A percentile compares a stretch with the other conserved stretches of the same genome.
Evolutionary conservation across 2,329 filamentous ascomycete genomes (phyloP).

Genomic region (Myriosclerotinia duriaeana): DNA sequence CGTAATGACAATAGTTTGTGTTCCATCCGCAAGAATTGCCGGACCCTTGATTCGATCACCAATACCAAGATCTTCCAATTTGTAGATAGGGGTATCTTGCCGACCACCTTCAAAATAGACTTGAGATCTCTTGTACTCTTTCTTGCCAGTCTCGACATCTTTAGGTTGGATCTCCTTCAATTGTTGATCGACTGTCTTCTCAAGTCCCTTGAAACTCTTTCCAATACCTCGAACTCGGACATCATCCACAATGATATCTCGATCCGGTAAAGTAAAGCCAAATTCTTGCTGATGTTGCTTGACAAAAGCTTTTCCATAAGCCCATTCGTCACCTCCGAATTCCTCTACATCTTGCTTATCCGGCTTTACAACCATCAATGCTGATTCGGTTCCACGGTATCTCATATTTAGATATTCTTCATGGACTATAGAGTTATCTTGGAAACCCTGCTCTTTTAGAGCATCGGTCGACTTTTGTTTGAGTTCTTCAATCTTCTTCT

Average conservation of each 20-base stretch:
- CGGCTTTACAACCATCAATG: conserved; percentile 84
- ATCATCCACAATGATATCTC: conserved; percentile 88
- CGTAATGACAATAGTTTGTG: conserved; percentile 52
- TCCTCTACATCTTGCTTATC: conserved; percentile 58
- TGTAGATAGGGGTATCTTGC: conserved; percentile 77
- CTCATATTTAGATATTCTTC: conserved; percentile 95
- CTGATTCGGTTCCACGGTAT: conserved; percentile 86
- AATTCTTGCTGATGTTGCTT: conserved; percentile 90
- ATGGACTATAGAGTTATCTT: conserved; percentile 70
- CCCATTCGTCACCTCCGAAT: conserved; percentile 70
- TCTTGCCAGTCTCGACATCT: conserved; percentile 46
- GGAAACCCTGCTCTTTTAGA: conserved; percentile 76
- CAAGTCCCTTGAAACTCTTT: conserved; percentile 77
- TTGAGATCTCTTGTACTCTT: conserved; percentile 63
- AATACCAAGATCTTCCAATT: conserved; percentile 66
- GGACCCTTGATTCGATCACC: conserved; percentile 23
- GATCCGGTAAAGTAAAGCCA: conserved; percentile 80
- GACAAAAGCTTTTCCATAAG: conserved; percentile 80
- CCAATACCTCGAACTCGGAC: conserved; percentile 85
- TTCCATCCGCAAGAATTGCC: conserved; percentile 25
- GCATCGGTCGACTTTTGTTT: conserved; percentile 70
- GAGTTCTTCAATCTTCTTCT: conserved; percentile 73
- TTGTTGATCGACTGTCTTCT: conserved; percentile 82
- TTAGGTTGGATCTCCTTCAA: conserved; percentile 66
- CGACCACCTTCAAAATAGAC: conserved; percentile 87